Conservation (phyloP, 257 asterid genomes). For the Rubia yunnanensis region DNA sequence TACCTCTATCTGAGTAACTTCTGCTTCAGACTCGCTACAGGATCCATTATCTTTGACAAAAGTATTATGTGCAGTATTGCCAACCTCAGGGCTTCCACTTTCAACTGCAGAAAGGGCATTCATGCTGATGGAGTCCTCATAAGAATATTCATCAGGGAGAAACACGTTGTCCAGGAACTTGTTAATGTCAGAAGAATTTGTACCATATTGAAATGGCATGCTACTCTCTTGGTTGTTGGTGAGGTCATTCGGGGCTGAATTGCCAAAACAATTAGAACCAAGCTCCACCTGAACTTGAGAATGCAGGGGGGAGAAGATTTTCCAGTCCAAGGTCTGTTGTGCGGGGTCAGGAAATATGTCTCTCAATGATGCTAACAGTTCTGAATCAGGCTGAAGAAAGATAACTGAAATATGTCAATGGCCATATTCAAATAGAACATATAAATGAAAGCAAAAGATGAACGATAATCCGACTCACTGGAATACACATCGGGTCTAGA, state of each 20-base stretch:
- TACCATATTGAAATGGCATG: conserved; percentile 42
- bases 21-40: conserved; percentile 57
- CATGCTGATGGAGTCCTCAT: conserved; percentile 14
- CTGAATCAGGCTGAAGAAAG: conserved; percentile 50
- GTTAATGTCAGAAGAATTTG: conserved; percentile 37
- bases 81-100: conserved; percentile 8
- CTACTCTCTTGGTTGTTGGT: conserved; percentile 14
- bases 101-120: conserved; percentile 11
- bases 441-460: neutral
- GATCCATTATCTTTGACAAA: conserved; percentile 14
- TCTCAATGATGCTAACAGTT: conserved; percentile 44
- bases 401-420: neutral
- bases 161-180: conserved; percentile 54
- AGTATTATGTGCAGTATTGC: neutral
- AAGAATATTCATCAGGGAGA: conserved; percentile 39
- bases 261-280: conserved; percentile 36
- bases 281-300: conserved; percentile 60
- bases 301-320: conserved; percentile 58
- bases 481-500: conserved; percentile 30
- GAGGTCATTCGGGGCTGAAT: conserved; percentile 21
- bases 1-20: conserved; percentile 51
- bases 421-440: conserved; percentile 6
- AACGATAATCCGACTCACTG: conserved; percentile 35
- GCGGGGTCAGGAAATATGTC: conserved; percentile 27
- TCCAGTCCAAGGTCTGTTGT: conserved; percentile 36